Evolutionary conservation across 495 filamentous ascomycete genomes (phyloP), one percentile per base, ranked within the genome.

Genomic region (Entonaema liquescens): DNA sequence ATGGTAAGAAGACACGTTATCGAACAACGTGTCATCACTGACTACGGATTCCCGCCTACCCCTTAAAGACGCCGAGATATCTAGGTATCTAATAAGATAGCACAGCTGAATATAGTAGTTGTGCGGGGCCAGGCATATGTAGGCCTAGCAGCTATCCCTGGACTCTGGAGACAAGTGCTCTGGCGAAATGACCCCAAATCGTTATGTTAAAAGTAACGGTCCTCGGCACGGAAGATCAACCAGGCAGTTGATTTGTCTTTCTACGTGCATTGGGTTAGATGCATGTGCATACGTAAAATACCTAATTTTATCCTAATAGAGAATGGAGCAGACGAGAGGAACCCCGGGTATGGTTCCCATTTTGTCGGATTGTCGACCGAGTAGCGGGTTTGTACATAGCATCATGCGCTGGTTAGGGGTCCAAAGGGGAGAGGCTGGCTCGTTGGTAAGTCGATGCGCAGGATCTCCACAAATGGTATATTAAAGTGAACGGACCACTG

Each of bases 21-120:
- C 55, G 63, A 59, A 47, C 60, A 52, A 72, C 60, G 70, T 72
- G 65, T 65, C 70, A 72, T 68, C 56, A 61, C 50, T 62, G 49
- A 59, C 36, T 36, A 53, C 58, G 52, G 57, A 68, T 61, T 57
- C 31, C 61, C 49, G 26, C 17, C 56, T 50, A 55, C 19, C 65
- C 65, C 62, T 64, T n/a, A n/a, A 66, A 57, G 52, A 21, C 13
- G 52, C 44, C 42, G 70, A 62, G 52, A 66, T 50, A 61, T 44
- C 53, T 59, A n/a, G n/a, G n/a, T n/a, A 25, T 53, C 23, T 68
- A 44, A 65, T 68, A 52, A 63, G 58, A 68, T 57, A 61, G 47
- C 25, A 44, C 44, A 71, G 68, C 62, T 67, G 68, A 71, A 40
- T 28, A 12, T 38, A 42, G 21, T 26, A 28, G 36, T 21, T 26